Evolutionary conservation across 1,284 basidiomycete genomes (phyloP).

Genomic region (Trametes pubescens): DNA sequence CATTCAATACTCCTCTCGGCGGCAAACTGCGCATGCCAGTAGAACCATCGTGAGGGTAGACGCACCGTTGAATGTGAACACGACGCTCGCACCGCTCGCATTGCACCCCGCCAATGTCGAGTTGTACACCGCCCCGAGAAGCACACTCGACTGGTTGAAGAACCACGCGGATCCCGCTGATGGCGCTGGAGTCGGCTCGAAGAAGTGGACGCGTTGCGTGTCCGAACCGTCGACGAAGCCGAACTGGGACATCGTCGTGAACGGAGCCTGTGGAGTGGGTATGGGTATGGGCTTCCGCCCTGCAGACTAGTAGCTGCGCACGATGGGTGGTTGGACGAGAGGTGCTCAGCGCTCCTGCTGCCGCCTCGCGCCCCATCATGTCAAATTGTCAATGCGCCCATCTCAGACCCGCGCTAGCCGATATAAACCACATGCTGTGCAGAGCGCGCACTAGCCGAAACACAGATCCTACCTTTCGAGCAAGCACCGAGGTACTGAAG

Average conservation of each 20-base stretch:
- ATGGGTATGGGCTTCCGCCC: no score
- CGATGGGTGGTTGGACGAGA: not conserved
- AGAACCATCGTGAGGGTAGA: not conserved
- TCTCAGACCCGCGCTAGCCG: no score
- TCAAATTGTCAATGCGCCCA: no score
- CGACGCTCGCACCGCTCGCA: slow-evolving; percentile 10
- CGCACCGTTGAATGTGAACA: slow-evolving; percentile 13
- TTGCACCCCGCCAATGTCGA: slow-evolving; percentile 8
- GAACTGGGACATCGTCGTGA: not conserved
- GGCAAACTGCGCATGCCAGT: no score
- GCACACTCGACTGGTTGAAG: slow-evolving; percentile 1
- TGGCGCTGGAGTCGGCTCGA: not conserved
- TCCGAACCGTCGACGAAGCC: slow-evolving; percentile 1
- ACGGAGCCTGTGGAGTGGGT: no score
- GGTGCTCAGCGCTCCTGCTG: no score
- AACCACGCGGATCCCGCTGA: slow-evolving; percentile 2
- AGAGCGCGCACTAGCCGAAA: no score
- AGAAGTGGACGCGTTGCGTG: not conserved
- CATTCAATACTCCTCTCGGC: not conserved
- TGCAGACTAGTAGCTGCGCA: not conserved
- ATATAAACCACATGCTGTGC: no score
- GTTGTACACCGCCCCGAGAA: slow-evolving; percentile 3
- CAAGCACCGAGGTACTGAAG: not conserved
- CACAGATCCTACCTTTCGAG: no score
- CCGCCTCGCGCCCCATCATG: no score